These are phyloP conservation scores for Plasmodium billcollinsi DNA, from an alignment of 169 alveolate genomes.

Conservation along the genomic window DNA sequence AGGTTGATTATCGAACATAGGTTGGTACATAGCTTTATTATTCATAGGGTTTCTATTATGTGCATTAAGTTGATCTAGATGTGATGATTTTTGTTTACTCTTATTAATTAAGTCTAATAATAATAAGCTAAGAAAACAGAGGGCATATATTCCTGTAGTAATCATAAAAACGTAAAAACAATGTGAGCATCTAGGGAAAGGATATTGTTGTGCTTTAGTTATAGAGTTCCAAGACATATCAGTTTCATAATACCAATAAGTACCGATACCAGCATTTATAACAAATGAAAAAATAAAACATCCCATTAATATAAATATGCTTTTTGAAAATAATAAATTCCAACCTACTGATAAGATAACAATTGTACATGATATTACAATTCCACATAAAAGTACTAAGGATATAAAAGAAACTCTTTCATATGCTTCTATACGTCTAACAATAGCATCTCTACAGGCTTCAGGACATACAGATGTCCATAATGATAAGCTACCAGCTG, in stretches of 20 bases:
- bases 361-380: conserved; percentile 41
- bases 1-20: conserved; percentile 13
- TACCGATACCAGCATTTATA: conserved; percentile 57
- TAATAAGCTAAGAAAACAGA: conserved; percentile 34
- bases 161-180: conserved; percentile 57
- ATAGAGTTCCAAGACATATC: conserved; percentile 61
- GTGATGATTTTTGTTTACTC: conserved; percentile 38
- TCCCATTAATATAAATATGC: conserved; percentile 54
- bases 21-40: conserved; percentile 48
- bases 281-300: conserved; percentile 51
- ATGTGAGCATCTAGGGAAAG: conserved; percentile 60
- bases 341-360: conserved; percentile 40
- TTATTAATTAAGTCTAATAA: conserved; percentile 22
- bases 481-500: conserved; percentile 52
- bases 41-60: conserved; percentile 26
- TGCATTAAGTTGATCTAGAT: conserved; percentile 22
- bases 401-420: conserved; percentile 63
- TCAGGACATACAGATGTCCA: conserved; percentile 73
- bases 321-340: conserved; percentile 48
- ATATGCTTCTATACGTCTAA: conserved; percentile 62
- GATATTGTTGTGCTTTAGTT: conserved; percentile 50
- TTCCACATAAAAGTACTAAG: conserved; percentile 40
- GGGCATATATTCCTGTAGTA: conserved; percentile 43
- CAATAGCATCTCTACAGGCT: conserved; percentile 56
- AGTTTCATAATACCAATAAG: conserved; percentile 72